These are phyloP conservation scores for Camelina laxa DNA, from an alignment of 345 rosid genomes.

Conservation along the genomic window DNA sequence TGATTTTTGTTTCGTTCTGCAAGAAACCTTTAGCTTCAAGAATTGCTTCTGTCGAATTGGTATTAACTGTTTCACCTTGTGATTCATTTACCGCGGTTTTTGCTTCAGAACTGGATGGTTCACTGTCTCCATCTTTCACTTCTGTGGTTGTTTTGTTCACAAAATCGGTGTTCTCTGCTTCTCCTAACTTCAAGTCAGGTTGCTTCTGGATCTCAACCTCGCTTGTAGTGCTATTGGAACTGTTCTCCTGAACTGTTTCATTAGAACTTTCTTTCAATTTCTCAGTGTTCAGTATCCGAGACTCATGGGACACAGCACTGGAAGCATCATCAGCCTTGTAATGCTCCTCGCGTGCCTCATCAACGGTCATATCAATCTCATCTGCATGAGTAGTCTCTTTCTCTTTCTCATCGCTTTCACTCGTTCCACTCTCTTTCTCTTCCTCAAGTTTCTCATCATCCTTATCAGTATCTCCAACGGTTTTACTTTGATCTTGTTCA, in stretches of 20 bases:
- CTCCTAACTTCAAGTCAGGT: slow-evolving; percentile 43
- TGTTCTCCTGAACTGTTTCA: slow-evolving; percentile 39
- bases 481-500: slow-evolving; percentile 57
- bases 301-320: slow-evolving; percentile 89
- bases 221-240: slow-evolving; percentile 27
- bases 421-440: slow-evolving; percentile 49
- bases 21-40: slow-evolving; percentile 40
- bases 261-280: slow-evolving; percentile 50
- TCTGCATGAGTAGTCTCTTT: slow-evolving; percentile 47
- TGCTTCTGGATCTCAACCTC: slow-evolving; percentile 40
- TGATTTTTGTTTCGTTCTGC: slow-evolving; percentile 50
- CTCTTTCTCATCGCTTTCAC: slow-evolving; percentile 37
- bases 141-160: slow-evolving; percentile 41
- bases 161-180: slow-evolving; percentile 30
- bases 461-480: slow-evolving; percentile 50
- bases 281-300: slow-evolving; percentile 48
- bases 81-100: slow-evolving; percentile 41
- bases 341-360: slow-evolving; percentile 84
- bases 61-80: slow-evolving; percentile 43
- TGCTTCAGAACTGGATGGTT: slow-evolving; percentile 30
- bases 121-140: slow-evolving; percentile 39
- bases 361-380: slow-evolving; percentile 46
- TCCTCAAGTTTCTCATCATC: slow-evolving; percentile 60
- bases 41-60: slow-evolving; percentile 35
- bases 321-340: slow-evolving; percentile 97